phyloP scores from a whole-genome alignment of 1,284 basidiomycete species.

The Sanghuangporus baumii region DNA sequence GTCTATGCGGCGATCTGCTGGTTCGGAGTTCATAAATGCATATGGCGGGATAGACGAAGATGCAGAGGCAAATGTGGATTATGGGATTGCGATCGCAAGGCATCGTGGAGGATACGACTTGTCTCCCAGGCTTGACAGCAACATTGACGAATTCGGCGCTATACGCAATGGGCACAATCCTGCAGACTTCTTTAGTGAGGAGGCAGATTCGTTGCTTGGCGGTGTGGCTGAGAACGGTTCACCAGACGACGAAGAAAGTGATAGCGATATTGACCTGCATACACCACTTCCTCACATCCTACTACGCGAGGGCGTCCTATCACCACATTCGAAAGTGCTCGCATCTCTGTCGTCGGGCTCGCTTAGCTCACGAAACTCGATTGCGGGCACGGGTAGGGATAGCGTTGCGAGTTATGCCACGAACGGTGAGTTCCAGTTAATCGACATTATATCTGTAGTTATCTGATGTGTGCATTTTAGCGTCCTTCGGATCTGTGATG shows the following conservation, averaged over 20 bases:
- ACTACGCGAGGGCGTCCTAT: conserved; percentile 68
- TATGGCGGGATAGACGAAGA: conserved; percentile 13
- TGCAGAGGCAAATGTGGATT: conserved; percentile 10
- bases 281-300: conserved; percentile 76
- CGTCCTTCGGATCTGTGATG: conserved; percentile 31
- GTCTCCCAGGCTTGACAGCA: background rate
- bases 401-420: conserved; percentile 14
- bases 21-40: conserved; percentile 4
- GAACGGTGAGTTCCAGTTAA: conserved; percentile 3
- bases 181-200: background rate
- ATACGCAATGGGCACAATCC: background rate
- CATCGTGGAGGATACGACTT: conserved; percentile 16
- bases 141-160: conserved; percentile 8
- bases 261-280: conserved; percentile 70
- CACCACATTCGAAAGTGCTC: conserved; percentile 66
- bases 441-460: conserved; percentile 22
- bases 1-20: background rate
- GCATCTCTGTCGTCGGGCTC: conserved; percentile 27
- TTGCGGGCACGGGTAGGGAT: background rate
- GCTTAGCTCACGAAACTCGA: background rate
- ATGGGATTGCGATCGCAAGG: conserved; percentile 16
- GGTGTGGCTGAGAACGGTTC: conserved; percentile 21
- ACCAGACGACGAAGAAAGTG: conserved; percentile 39
- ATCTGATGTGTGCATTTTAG: conserved; percentile 31
- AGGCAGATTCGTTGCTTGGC: background rate